Conservation (phyloP, 2,329 filamentous ascomycete genomes). For the Neopestalotiopsis sp. region DNA sequence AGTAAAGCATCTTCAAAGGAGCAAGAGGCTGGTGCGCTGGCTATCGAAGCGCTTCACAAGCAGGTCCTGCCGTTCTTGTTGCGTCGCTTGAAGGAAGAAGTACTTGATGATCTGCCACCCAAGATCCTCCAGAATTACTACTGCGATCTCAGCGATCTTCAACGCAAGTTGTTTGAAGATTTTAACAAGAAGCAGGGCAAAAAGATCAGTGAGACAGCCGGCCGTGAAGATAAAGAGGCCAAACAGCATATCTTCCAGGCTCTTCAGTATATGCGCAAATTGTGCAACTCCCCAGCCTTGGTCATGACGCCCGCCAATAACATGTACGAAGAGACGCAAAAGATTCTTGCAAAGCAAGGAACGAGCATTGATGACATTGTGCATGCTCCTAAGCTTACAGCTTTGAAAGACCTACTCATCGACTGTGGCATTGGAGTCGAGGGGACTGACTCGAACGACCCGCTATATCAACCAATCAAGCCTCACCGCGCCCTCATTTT, state of each 20-base stretch:
- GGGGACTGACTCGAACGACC: conserved; percentile 63
- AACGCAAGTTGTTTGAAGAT: conserved; percentile 94
- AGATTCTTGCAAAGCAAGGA: conserved; percentile 77
- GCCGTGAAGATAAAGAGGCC: conserved; percentile 84
- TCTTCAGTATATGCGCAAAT: conserved; percentile 98
- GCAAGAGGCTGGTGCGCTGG: conserved; percentile 93
- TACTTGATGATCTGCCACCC: conserved; percentile 91
- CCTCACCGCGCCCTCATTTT: conserved; percentile 96
- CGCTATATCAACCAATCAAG: conserved; percentile 81
- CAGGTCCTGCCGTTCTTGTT: conserved; percentile 96
- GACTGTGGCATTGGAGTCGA: conserved; percentile 95
- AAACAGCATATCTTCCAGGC: conserved; percentile 99
- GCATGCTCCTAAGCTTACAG: conserved; percentile 92
- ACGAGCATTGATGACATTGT: conserved; percentile 82
- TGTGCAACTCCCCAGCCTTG: conserved; percentile 95
- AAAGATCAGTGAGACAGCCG: conserved; percentile 82
- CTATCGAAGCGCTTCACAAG: conserved; percentile 98
- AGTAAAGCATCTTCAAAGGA: conserved; percentile 98
- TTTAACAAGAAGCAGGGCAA: conserved; percentile 94
- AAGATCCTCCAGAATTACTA: conserved; percentile 99
- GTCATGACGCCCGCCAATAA: conserved; percentile 95
- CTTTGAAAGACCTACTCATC: conserved; percentile 90
- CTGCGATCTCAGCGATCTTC: conserved; percentile 93
- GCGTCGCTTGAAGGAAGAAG: conserved; percentile 95
- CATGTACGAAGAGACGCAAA: conserved; percentile 87